These are phyloP conservation scores for Cutaneotrichosporon cyanovorans DNA, from an alignment of 1,284 basidiomycete genomes.

Conservation along the genomic window DNA sequence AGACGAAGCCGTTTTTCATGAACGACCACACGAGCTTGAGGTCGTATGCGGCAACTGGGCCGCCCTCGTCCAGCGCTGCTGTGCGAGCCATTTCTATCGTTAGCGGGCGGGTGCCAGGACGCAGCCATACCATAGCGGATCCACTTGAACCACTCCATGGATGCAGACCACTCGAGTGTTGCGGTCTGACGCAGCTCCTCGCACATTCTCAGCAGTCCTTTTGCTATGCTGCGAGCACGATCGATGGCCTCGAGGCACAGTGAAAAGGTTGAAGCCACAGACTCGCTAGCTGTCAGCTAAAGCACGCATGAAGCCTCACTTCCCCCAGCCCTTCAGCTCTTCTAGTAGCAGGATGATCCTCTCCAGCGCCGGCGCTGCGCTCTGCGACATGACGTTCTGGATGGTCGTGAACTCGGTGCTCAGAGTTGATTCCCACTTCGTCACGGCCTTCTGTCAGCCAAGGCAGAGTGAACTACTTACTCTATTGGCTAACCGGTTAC, in stretches of 20 bases:
- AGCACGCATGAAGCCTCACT: not conserved
- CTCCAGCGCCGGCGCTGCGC: conserved; percentile 35
- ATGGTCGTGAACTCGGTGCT: conserved; percentile 26
- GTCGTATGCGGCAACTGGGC: conserved; percentile 26
- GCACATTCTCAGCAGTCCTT: conserved; percentile 12
- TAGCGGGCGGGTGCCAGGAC: not conserved
- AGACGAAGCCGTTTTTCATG: conserved; percentile 32
- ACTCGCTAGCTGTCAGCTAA: not conserved
- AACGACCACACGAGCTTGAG: conserved; percentile 41
- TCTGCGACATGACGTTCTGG: conserved; percentile 30
- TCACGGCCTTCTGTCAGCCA: conserved; percentile 24
- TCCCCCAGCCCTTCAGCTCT: conserved; percentile 30
- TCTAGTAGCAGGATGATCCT: conserved; percentile 34
- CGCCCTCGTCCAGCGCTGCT: conserved; percentile 1
- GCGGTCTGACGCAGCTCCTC: conserved; percentile 32
- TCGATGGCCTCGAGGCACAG: not conserved
- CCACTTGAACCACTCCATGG: conserved; percentile 40
- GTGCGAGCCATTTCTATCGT: conserved; percentile 10
- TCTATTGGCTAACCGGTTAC: conserved; percentile 35
- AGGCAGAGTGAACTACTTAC: conserved; percentile 13
- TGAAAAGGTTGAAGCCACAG: not conserved
- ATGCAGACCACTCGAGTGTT: conserved; percentile 25
- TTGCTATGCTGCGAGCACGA: not conserved
- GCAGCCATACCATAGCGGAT: conserved; percentile 33
- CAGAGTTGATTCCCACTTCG: conserved; percentile 38